Percentiles rank a stretch among this genome's conserved stretches.
phyloP scores from a whole-genome alignment of 2,329 filamentous ascomycete genomes.

The Ceratocystis colombiana region DNA sequence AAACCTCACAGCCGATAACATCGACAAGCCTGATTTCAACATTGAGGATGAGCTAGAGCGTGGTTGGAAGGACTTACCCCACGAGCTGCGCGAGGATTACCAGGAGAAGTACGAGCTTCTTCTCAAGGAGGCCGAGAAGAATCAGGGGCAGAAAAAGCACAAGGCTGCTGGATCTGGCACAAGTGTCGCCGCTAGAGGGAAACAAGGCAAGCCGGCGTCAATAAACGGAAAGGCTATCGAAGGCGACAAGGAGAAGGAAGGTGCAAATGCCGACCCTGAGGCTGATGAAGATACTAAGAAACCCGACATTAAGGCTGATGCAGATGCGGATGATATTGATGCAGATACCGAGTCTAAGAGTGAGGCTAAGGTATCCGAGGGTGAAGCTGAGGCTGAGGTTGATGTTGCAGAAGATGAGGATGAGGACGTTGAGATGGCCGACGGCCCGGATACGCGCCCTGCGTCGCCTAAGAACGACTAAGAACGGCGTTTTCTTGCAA shows the following conservation, averaged over 20 bases:
- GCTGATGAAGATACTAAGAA: constrained; percentile 18
- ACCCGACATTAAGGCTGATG: constrained; percentile 18
- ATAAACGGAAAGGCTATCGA: constrained; percentile 29
- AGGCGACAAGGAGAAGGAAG: constrained; percentile 16
- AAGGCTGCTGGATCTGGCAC: constrained; percentile 18
- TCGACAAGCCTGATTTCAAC: constrained; percentile 33
- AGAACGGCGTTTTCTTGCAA: background rate
- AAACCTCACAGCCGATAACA: constrained; percentile 38
- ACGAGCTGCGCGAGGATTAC: constrained; percentile 42
- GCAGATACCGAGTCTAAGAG: constrained; percentile 17
- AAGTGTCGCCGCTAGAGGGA: constrained; percentile 8
- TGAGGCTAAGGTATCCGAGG: constrained; percentile 22
- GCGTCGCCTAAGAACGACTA: constrained; percentile 22
- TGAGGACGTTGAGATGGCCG: constrained; percentile 23
- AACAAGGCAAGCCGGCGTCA: constrained; percentile 22
- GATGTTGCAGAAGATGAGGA: constrained; percentile 17
- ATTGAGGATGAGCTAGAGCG: constrained; percentile 47
- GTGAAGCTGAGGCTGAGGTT: background rate
- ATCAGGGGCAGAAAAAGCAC: constrained; percentile 21
- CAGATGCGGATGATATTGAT: constrained; percentile 9
- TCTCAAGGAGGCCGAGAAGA: constrained; percentile 33
- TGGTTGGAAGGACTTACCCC: constrained; percentile 45
- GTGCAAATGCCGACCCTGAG: constrained; percentile 13
- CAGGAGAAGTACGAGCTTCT: constrained; percentile 37
- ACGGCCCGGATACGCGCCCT: constrained; percentile 19